Evolutionary conservation across 352 stramenopile genomes (phyloP), one percentile per base, ranked within the genome.

Genomic region (Thalassiosira ordinaria): DNA sequence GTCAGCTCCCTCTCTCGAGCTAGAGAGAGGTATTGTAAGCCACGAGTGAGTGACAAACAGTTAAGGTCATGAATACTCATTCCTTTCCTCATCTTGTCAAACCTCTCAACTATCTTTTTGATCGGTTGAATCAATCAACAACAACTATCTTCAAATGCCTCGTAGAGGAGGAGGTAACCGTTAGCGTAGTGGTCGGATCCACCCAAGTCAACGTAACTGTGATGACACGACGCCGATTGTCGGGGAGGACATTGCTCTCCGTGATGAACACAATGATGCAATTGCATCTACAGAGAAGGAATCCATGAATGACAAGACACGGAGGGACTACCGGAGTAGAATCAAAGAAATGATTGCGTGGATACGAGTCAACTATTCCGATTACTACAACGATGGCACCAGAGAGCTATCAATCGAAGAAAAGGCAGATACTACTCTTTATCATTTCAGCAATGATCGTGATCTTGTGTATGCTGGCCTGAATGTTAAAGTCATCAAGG

Each of bases 401-500:
- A 1, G 26, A 16, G 18, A 47, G 1, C 35, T 80, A 4, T 68
- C 39, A 33, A 22, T 14, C 14, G 71, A 80, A 41, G 62, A 80
- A 27, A 67, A 61, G 26, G 27, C n/a, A 5, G 35, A 80, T 56
- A 18, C 3, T n/a, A 18, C 47, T 7, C 14, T 31, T 27, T 78
- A 59, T 37, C 47, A 78, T 16, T 35, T 39, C 20, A 68, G 49
- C 1, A 80, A 80, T 41, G 51, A 80, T 35, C 61, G 46, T 18
- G 74, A 82, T 59, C 20, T 82, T 3, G 46, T 49, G 0, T 82
- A 82, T 33, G 4, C 18, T 52, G 74, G 74, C 9, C 57, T 82
- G 22, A 74, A 78, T 41, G 55, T 66, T 18, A 16, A 73, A 16
- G 39, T 64, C 7, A 24, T 81, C 9, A 51, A 56, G 14, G 65